Base-by-base conservation (phyloP, 2,329 filamentous ascomycete species). In the Sphaerulina vaccinii region DNA sequence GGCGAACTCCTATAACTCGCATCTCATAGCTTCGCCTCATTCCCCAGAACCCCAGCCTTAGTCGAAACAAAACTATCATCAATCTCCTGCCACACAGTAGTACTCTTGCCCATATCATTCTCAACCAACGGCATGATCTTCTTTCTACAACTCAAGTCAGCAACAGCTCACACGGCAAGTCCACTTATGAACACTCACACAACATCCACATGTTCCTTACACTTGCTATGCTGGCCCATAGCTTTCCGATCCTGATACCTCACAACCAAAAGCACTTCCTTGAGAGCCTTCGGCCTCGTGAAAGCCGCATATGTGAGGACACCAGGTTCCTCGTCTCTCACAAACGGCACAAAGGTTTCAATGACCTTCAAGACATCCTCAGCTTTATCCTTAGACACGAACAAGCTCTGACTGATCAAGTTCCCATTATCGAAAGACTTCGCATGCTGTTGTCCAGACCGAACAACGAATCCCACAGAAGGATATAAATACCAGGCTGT, bases 51-150 rank as follows among this genome's bases (percentile, higher is more conserved):
- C 36, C 51, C 54, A 15, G 32, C 48, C 27, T 38, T 39, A 8
- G 32, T 52, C 24, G 54, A 55, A 3, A 65, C 57, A 49, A 66
- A 65, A 41, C 64, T 65, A 52, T 66, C 64, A 11, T 59, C 54
- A n/a, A 65, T 46, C 33, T 66, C 63, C 27, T 58, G 49, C 64
- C 64, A 65, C 27, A 63, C 24, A 13, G 58, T 64, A 23, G 62
- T 65, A 9, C 47, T 38, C 16, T 36, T 49, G 3, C 40, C 46
- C 13, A 60, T 24, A 18, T 57, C 51, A 35, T 53, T 51, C 18
- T 59, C 56, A 19, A 59, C 29, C 10, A 52, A 19, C 27, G 48
- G 51, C 29, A 41, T 36, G n/a, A 63, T 48, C 43, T 55, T 49
- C 50, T 62, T 57, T 27, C 61, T 63, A 40, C 24, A 27, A n/a